Evolutionary conservation across 352 stramenopile species (phyloP).

Genomic region (Globisporangium alternatum): DNA sequence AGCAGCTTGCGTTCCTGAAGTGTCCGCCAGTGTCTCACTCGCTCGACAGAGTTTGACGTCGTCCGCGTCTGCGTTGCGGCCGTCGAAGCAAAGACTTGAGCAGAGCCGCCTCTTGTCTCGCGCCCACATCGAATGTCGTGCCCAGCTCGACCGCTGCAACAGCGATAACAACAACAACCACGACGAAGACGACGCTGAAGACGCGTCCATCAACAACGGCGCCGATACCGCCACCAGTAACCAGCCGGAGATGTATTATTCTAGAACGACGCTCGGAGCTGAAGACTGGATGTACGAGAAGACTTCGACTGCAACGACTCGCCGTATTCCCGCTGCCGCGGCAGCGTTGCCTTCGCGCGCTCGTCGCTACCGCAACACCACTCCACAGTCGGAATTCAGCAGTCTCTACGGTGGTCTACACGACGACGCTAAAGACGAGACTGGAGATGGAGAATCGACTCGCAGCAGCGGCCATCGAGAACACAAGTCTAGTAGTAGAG

Average conservation of each 20-base stretch:
- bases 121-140: conserved; percentile 13
- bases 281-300: conserved; percentile 12
- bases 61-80: conserved; percentile 43
- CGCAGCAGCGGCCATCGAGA: not conserved
- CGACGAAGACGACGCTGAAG: conserved; percentile 15
- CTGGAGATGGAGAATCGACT: not conserved
- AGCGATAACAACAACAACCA: conserved; percentile 11
- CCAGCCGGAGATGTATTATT: not conserved
- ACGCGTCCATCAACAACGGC: not conserved
- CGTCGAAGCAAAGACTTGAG: conserved; percentile 30
- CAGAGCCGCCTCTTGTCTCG: conserved; percentile 13
- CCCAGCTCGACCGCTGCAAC: not conserved
- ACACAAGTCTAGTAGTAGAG: not conserved
- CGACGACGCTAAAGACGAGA: not conserved
- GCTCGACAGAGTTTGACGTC: conserved; percentile 30
- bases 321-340: not conserved
- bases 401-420: conserved; percentile 26
- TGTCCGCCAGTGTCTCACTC: not conserved
- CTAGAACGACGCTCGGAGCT: not conserved
- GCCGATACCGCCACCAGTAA: not conserved
- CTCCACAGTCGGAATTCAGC: conserved; percentile 22
- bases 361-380: conserved; percentile 24
- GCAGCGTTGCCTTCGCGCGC: conserved; percentile 22
- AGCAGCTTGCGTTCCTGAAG: not conserved
- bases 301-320: not conserved